Base-by-base conservation (phyloP, 495 filamentous ascomycete species). In the Ramalina intermedia region DNA sequence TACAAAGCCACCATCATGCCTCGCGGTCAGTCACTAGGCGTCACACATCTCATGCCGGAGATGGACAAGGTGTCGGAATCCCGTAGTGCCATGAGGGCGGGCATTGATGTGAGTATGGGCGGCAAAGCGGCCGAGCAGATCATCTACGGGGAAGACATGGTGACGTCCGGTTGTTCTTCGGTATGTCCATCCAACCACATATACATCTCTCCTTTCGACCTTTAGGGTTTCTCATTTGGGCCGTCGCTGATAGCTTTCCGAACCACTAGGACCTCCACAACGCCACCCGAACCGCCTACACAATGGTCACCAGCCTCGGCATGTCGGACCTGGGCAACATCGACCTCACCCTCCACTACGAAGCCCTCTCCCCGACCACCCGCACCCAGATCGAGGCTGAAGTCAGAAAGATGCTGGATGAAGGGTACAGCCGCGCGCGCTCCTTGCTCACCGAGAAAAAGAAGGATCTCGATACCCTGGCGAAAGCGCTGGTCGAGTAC, bases 1-100 rank as follows among this genome's bases (percentile, higher is more conserved):
- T 94, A 98, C 74, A 98, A 98, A 66, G 87, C 93, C 48, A 98
- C 91, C 5, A 87, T 98, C 51, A 84, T 98, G 59, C 88, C 91
- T 36, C 81, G 93, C 49, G 91, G 91, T 11, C 77, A 80, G 57
- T 72, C 84, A 8, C 73, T 96, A 9, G 91, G 91, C 52, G 71
- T 94, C 44, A 98, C 93, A 0, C 79, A 80, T 50, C 81, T 78
- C 60, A 68, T 96, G 37, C 84, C 85, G 0, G 85, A 94, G 58
- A 87, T 94, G 73, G 91, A 98, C 65, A 82, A 81, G 60, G 83
- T 91, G 43, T 87, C 83, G 11, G 74, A 73, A 56, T 80, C 79
- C 37, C 85, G 85, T 55, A 74, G 69, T 14, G 65, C 75, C 46
- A 39, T 84, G 47, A 52, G 87, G 48, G 81, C 85, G 20, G 62